Evolutionary conservation across 2,329 filamentous ascomycete species (phyloP).

Genomic region (Atkinsonella texensis): DNA sequence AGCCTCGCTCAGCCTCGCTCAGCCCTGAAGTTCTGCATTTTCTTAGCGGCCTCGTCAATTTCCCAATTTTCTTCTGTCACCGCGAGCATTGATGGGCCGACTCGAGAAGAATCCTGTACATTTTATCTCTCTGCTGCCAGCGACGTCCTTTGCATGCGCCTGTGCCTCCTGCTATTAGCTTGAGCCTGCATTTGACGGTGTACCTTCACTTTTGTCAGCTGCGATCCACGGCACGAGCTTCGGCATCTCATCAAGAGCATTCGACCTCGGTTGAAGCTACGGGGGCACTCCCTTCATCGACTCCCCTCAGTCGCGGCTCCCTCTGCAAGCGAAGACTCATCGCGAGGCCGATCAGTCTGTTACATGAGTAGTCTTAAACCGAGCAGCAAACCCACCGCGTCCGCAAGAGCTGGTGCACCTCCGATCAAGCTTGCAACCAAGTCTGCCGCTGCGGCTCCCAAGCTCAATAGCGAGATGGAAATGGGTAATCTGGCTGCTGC

Average conservation of each 20-base stretch:
- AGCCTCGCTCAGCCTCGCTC: no score
- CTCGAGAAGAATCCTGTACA: no score
- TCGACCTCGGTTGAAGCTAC: background rate
- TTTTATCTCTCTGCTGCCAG: background rate
- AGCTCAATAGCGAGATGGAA: slow-evolving; percentile 45
- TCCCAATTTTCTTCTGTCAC: no score
- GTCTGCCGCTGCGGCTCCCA: slow-evolving; percentile 37
- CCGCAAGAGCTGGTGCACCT: slow-evolving; percentile 20
- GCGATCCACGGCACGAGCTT: background rate
- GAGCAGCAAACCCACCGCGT: slow-evolving; percentile 22
- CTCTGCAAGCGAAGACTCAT: background rate
- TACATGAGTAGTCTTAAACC: slow-evolving; percentile 30
- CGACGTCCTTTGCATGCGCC: background rate
- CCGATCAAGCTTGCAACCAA: slow-evolving; percentile 46
- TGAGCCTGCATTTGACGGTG: background rate
- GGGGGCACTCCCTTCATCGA: background rate
- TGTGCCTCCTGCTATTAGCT: background rate
- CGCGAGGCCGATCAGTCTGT: background rate
- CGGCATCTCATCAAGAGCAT: background rate
- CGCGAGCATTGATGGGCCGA: no score
- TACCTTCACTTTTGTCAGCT: background rate
- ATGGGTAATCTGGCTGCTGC: slow-evolving; percentile 36
- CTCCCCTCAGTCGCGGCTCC: background rate
- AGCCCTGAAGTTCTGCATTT: no score
- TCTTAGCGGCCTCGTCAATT: no score